Evolutionary conservation across 2,329 filamentous ascomycete species (phyloP), one percentile per base, ranked within the genome.

Genomic region (Cryphonectria parasitica): DNA sequence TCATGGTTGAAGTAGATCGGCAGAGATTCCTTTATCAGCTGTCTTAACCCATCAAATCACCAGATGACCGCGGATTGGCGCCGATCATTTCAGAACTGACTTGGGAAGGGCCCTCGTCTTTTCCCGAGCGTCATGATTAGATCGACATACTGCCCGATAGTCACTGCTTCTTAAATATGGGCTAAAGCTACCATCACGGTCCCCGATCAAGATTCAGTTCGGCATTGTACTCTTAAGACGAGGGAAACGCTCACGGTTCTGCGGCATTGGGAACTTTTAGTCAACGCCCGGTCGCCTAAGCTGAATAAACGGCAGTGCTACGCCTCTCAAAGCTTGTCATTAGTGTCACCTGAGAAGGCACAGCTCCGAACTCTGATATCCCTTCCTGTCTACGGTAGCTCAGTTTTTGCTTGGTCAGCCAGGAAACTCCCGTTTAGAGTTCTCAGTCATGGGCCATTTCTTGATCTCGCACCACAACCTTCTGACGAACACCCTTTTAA

Each of bases 21-120:
- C 52, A 56, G 52, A 7, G 1, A 25, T n/a, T n/a, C 5, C 43
- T 11, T 43, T 34, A 17, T 19, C 64, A 49, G 64, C 64, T 66
- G 49, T 66, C n/a, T 56, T 22, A 56, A 58, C 64, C 64, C 19
- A 58, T 52, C 64, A 66, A 17, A 31, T 15, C 36, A 58, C n/a
- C 49, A 10, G 25, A n/a, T 28, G 36, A 49, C 45, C 15, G 22
- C 41, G 36, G 56, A 19, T 19, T 49, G 22, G 6, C 2, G 22
- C 7, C 22, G 19, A 22, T 49, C 3, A 49, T n/a, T 7, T 49
- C 45, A 49, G 45, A n/a, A 10, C 45, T 49, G 45, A 49, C 45
- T 10, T 49, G 45, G 45, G 45, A 49, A 49, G 8, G 7, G 45
- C 22, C 22, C 8, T 49, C n/a, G 19, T n/a, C 22, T n/a, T 49